phyloP scores from a whole-genome alignment of 768 basidiomycete species.

The Lactifluus subvellereus region DNA sequence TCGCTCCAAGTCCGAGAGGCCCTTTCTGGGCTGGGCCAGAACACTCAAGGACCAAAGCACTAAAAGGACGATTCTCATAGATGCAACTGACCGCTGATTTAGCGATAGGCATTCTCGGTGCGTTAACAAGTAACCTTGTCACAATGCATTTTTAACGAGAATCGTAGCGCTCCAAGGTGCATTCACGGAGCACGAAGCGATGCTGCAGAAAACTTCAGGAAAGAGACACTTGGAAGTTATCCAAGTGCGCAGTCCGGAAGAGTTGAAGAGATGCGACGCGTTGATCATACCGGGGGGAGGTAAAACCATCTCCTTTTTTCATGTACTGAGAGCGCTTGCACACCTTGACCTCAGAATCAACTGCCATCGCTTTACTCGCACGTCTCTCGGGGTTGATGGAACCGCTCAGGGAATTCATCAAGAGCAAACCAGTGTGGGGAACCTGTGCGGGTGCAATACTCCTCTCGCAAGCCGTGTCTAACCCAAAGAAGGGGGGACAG shows the following conservation, averaged over 20 bases:
- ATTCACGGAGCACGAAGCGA: conserved; percentile 78
- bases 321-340: background rate
- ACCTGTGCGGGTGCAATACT: conserved; percentile 96
- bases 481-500: conserved; percentile 82
- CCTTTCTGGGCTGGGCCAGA: background rate
- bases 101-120: conserved; percentile 24
- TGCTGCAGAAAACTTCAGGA: conserved; percentile 52
- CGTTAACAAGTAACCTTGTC: background rate
- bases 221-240: conserved; percentile 42
- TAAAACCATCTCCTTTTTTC: conserved; percentile 26
- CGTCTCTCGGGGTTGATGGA: conserved; percentile 69
- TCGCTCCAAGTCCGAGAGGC: background rate
- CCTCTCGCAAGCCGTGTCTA: conserved; percentile 65
- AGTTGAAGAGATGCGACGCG: conserved; percentile 71
- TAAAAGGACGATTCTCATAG: background rate
- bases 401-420: conserved; percentile 72
- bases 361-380: conserved; percentile 80
- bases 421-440: conserved; percentile 80
- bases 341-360: conserved; percentile 59
- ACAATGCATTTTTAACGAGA: background rate
- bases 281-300: conserved; percentile 93
- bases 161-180: conserved; percentile 83
- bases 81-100: conserved; percentile 9
- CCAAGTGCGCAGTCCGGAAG: conserved; percentile 68
- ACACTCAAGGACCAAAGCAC: background rate